Conservation (phyloP, 768 basidiomycete genomes). For the Tephrocybe rancida region DNA sequence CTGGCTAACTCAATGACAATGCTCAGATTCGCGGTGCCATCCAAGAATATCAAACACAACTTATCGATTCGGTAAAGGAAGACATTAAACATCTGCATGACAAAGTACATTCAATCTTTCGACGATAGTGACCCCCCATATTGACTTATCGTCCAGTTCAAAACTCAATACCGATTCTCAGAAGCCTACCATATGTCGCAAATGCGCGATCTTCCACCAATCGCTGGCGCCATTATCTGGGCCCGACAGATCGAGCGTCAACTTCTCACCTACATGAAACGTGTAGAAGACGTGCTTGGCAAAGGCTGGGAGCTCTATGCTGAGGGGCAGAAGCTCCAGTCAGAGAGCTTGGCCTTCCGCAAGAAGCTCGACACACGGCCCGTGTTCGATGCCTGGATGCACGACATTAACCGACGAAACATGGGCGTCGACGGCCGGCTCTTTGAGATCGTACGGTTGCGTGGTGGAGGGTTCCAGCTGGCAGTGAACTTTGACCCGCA, state of each 20-base stretch:
- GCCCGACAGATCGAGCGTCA: conserved; percentile 98
- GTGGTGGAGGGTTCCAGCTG: conserved; percentile 79
- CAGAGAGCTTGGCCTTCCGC: conserved; percentile 88
- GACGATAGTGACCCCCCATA: not conserved
- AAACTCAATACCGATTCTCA: conserved; percentile 93
- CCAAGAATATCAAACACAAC: conserved; percentile 97
- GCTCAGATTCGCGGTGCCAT: conserved; percentile 93
- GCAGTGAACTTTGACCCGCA: conserved; percentile 98
- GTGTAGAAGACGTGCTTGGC: conserved; percentile 96
- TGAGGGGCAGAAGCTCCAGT: conserved; percentile 97
- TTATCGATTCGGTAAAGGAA: conserved; percentile 98
- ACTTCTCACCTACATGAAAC: conserved; percentile 95
- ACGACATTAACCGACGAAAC: conserved; percentile 91
- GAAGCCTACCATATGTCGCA: conserved; percentile 98
- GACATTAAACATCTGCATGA: conserved; percentile 95
- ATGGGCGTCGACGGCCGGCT: conserved; percentile 90
- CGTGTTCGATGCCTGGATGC: conserved; percentile 95
- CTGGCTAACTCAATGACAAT: not conserved
- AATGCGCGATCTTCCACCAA: conserved; percentile 98
- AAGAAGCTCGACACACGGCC: conserved; percentile 95
- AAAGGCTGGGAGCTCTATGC: conserved; percentile 99
- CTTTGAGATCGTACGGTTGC: conserved; percentile 85
- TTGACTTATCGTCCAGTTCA: conserved; percentile 59
- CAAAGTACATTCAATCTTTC: conserved; percentile 52
- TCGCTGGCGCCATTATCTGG: conserved; percentile 98